Percentiles rank a stretch among this genome's conserved stretches.
These are phyloP conservation scores for Paspalum notatum DNA, from an alignment of 176 grass and related monocot species.

Conservation along the genomic window DNA sequence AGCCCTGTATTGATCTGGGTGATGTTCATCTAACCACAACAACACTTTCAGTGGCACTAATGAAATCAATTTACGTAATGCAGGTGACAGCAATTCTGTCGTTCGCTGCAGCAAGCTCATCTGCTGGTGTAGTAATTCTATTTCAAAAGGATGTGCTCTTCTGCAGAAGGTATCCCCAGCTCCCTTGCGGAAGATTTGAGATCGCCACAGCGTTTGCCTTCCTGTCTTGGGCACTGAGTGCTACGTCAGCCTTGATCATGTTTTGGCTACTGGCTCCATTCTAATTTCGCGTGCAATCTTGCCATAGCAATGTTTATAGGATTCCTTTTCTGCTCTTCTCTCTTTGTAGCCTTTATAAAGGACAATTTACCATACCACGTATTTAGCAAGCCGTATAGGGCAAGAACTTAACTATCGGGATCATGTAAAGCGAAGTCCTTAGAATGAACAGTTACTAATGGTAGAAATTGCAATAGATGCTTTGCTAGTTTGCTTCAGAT, in stretches of 20 bases:
- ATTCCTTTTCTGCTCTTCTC: slow-evolving; percentile 8
- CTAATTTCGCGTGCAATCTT: slow-evolving; percentile 47
- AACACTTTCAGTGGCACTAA: slow-evolving; percentile 21
- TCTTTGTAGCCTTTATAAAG: slow-evolving; percentile 34
- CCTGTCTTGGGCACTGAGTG: slow-evolving; percentile 75
- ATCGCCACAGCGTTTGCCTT: slow-evolving; percentile 80
- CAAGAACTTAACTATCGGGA: slow-evolving; percentile 27
- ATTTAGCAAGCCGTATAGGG: slow-evolving; percentile 27
- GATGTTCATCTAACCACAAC: neutral
- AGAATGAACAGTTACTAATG: slow-evolving; percentile 31
- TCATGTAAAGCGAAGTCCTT: slow-evolving; percentile 39
- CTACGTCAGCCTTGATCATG: slow-evolving; percentile 83
- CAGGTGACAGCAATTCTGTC: slow-evolving; percentile 85
- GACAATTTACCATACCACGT: slow-evolving; percentile 10
- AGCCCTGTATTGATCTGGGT: slow-evolving; percentile 7
- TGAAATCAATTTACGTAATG: slow-evolving; percentile 6
- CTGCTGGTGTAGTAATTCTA: slow-evolving; percentile 76
- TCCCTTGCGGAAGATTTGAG: slow-evolving; percentile 68
- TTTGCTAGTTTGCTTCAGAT: neutral
- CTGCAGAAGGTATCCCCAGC: slow-evolving; percentile 65
- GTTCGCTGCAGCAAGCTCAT: slow-evolving; percentile 84
- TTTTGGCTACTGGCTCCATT: slow-evolving; percentile 77
- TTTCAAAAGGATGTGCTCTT: slow-evolving; percentile 71
- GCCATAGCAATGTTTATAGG: slow-evolving; percentile 54
- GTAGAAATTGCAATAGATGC: slow-evolving; percentile 21